Percentiles rank a stretch among this genome's conserved stretches.
Evolutionary conservation across 805 yeast genomes (phyloP).

Genomic region (Ogataea trehalophila): DNA sequence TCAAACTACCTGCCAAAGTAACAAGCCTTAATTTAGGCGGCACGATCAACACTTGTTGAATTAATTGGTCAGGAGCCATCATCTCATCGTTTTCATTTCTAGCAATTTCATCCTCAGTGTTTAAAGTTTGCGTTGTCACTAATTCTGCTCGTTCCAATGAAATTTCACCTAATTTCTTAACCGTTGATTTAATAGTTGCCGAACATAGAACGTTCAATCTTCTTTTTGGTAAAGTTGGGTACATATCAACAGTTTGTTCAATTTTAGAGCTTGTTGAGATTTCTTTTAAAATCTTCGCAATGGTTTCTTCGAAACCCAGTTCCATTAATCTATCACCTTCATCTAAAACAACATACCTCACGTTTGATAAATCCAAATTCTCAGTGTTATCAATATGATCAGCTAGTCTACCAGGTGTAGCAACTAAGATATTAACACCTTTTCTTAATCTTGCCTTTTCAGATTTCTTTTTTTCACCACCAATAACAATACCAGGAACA

Average conservation of each 20-base stretch:
- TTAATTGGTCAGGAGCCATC: conserved; percentile 83
- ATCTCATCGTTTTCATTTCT: conserved; percentile 21
- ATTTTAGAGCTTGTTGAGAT: conserved; percentile 46
- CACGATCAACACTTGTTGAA: conserved; percentile 74
- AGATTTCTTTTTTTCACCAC: conserved; percentile 96
- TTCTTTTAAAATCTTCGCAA: conserved; percentile 63
- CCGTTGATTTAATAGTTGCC: conserved; percentile 85
- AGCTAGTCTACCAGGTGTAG: conserved; percentile 93
- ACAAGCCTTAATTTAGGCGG: conserved; percentile 92
- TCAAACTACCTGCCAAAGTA: conserved; percentile 64
- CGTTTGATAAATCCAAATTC: conserved; percentile 62
- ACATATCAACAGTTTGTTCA: conserved; percentile 28
- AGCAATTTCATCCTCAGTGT: conserved; percentile 17
- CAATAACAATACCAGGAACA: conserved; percentile 95
- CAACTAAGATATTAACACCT: conserved; percentile 94
- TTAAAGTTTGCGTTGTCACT: conserved; percentile 37
- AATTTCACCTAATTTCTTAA: conserved; percentile 73
- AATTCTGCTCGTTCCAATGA: conserved; percentile 71
- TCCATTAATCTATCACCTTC: conserved; percentile 97
- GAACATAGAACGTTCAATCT: conserved; percentile 85
- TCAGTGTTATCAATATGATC: conserved; percentile 92
- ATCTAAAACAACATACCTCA: conserved; percentile 86
- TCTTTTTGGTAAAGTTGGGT: conserved; percentile 58
- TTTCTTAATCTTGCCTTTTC: conserved; percentile 94
- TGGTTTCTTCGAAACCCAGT: conserved; percentile 92